Conservation (phyloP, 202 grass and related monocot species). For the Carex sylvatica region DNA sequence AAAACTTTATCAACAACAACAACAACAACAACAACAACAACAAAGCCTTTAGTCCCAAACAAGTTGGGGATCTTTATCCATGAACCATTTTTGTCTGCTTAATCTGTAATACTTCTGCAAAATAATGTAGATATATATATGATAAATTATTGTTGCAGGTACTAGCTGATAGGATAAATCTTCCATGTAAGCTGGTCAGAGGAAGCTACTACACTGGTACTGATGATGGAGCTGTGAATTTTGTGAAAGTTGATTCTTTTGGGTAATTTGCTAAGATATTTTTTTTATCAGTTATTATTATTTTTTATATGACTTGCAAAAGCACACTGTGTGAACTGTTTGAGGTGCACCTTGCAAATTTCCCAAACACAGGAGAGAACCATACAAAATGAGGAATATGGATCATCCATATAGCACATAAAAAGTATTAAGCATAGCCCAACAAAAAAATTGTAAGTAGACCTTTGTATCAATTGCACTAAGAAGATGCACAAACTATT, state of each 20-base stretch:
- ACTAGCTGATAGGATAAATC: conserved; percentile 82
- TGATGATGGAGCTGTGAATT: conserved; percentile 95
- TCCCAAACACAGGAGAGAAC: not conserved
- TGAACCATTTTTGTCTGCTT: not conserved
- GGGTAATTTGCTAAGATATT: conserved; percentile 49
- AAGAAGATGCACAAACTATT: not conserved
- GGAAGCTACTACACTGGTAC: conserved; percentile 89
- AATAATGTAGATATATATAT: not conserved
- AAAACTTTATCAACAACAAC: not conserved
- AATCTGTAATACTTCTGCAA: not conserved
- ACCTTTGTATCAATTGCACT: not conserved
- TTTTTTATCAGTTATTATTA: conserved; percentile 19
- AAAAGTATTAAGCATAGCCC: not conserved
- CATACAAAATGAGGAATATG: not conserved
- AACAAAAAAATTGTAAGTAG: not conserved
- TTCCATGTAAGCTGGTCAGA: conserved; percentile 96
- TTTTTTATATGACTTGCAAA: not conserved
- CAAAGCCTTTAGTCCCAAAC: too few species aligned
- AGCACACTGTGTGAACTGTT: not conserved
- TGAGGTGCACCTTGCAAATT: not conserved
- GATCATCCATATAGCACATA: not conserved
- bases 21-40: too few species aligned
- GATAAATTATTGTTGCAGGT: conserved; percentile 41
- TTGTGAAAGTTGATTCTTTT: conserved; percentile 87
- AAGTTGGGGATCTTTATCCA: not conserved